Percentiles rank a stretch among this genome's conserved stretches.
phyloP scores from a whole-genome alignment of 495 filamentous ascomycete genomes.

The Trichocladium antarcticum region DNA sequence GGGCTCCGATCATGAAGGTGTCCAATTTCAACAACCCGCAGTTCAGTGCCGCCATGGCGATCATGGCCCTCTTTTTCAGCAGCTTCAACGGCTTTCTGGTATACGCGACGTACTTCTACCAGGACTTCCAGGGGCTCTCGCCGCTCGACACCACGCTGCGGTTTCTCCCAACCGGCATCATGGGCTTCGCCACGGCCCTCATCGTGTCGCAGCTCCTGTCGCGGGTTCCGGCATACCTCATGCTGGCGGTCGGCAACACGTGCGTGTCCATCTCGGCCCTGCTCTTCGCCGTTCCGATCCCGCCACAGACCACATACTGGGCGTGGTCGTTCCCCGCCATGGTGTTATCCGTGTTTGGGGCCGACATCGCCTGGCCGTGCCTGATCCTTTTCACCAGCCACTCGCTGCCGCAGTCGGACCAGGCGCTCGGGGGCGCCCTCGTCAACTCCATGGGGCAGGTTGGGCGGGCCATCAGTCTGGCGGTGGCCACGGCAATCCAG shows the following conservation, averaged over 20 bases:
- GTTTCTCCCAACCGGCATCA: slow-evolving; percentile 49
- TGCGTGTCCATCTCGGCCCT: slow-evolving; percentile 39
- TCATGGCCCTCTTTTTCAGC: slow-evolving; percentile 49
- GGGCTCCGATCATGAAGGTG: slow-evolving; percentile 48
- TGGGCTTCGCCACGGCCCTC: slow-evolving; percentile 38
- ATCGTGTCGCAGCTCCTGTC: slow-evolving; percentile 45
- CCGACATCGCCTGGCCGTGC: slow-evolving; percentile 48
- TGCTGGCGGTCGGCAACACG: slow-evolving; percentile 44
- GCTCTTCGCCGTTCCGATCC: slow-evolving; percentile 47
- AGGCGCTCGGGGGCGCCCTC: slow-evolving; percentile 49
- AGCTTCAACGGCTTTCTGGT: slow-evolving; percentile 49
- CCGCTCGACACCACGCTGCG: slow-evolving; percentile 48
- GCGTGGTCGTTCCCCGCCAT: slow-evolving; percentile 50
- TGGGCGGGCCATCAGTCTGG: slow-evolving; percentile 47
- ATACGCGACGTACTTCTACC: slow-evolving; percentile 52
- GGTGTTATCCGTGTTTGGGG: slow-evolving; percentile 46
- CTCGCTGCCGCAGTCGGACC: slow-evolving; percentile 46
- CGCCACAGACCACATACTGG: slow-evolving; percentile 44
- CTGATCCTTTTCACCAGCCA: slow-evolving; percentile 50
- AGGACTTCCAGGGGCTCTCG: slow-evolving; percentile 45
- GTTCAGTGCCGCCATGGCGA: slow-evolving; percentile 49
- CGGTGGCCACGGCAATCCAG: slow-evolving; percentile 47
- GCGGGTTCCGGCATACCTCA: slow-evolving; percentile 40
- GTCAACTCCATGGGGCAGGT: slow-evolving; percentile 50
- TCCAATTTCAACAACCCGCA: slow-evolving; percentile 41